Evolutionary conservation across 257 asterid species (phyloP).

Genomic region (Nicotiana benthamiana): DNA sequence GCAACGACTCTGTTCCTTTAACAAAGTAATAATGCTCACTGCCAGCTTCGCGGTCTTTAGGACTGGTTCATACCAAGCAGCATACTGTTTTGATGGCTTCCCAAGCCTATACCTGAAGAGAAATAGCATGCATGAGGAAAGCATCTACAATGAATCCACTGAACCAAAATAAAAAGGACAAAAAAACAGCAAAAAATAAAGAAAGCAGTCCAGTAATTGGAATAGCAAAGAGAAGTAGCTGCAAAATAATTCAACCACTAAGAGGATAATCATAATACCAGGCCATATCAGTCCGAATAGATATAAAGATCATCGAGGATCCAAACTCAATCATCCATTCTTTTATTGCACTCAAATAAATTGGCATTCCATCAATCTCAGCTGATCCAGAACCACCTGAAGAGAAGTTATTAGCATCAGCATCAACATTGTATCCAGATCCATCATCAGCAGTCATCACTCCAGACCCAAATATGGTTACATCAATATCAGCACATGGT

Average conservation of each 20-base stretch:
- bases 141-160: not conserved
- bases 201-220: not conserved
- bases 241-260: not conserved
- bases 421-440: conserved; percentile 69
- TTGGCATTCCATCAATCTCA: conserved; percentile 69
- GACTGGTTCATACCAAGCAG: conserved; percentile 84
- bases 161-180: not conserved
- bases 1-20: conserved; percentile 72
- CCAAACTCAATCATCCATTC: conserved; percentile 97
- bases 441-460: conserved; percentile 81
- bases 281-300: conserved; percentile 86
- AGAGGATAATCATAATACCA: conserved; percentile 38
- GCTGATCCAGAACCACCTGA: conserved; percentile 43
- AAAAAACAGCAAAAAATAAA: not conserved
- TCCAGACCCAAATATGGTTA: conserved; percentile 85
- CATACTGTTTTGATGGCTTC: conserved; percentile 83
- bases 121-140: conserved; percentile 8
- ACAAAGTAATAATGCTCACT: conserved; percentile 60
- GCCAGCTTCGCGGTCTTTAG: conserved; percentile 76
- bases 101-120: conserved; percentile 89
- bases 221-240: not conserved
- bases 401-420: conserved; percentile 43
- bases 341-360: conserved; percentile 77
- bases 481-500: conserved; percentile 90
- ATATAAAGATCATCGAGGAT: conserved; percentile 67